Percentiles rank a stretch among this genome's conserved stretches.
Conservation (phyloP, 2,329 filamentous ascomycete species). For the Ophiosphaerella narmari region DNA sequence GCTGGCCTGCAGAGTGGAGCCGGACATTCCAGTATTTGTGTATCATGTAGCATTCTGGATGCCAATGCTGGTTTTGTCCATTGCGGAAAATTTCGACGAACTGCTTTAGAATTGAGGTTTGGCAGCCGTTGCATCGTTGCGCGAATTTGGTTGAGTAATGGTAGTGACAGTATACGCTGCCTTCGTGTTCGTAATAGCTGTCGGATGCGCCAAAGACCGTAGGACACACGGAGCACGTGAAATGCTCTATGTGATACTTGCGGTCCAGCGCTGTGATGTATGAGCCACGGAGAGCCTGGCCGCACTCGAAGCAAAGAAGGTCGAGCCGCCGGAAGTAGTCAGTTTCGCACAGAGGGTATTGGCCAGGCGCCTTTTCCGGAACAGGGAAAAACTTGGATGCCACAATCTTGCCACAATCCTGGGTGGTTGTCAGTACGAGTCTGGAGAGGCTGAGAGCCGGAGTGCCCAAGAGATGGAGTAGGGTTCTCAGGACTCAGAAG, state of each 20-base stretch:
- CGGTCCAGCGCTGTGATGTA: conserved; percentile 97
- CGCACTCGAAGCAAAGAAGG: conserved; percentile 88
- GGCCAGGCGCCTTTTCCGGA: conserved; percentile 83
- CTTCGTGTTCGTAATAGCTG: conserved; percentile 98
- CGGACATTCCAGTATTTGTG: conserved; percentile 99
- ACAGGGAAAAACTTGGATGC: conserved; percentile 99
- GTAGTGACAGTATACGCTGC: conserved; percentile 96
- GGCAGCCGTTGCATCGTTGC: conserved; percentile 93
- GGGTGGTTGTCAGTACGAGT: conserved; percentile 4
- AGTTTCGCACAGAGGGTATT: conserved; percentile 94
- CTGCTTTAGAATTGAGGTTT: conserved; percentile 96
- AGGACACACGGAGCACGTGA: conserved; percentile 94
- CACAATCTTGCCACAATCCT: conserved; percentile 97
- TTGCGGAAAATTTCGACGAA: conserved; percentile 99
- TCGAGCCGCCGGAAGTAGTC: conserved; percentile 95
- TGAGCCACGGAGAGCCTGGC: conserved; percentile 88
- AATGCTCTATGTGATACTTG: conserved; percentile 97
- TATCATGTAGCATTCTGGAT: conserved; percentile 99
- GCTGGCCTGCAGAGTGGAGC: conserved; percentile 57
- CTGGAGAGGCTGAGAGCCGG: neutral
- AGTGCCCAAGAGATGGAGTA: too few relatives aligned
- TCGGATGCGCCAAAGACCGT: conserved; percentile 98
- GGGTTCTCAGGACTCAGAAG: neutral
- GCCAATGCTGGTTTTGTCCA: conserved; percentile 98
- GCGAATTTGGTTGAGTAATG: conserved; percentile 98